These are phyloP conservation scores for Linnemannia zychae DNA, from an alignment of 192 early-diverging fungal genomes.

Conservation along the genomic window DNA sequence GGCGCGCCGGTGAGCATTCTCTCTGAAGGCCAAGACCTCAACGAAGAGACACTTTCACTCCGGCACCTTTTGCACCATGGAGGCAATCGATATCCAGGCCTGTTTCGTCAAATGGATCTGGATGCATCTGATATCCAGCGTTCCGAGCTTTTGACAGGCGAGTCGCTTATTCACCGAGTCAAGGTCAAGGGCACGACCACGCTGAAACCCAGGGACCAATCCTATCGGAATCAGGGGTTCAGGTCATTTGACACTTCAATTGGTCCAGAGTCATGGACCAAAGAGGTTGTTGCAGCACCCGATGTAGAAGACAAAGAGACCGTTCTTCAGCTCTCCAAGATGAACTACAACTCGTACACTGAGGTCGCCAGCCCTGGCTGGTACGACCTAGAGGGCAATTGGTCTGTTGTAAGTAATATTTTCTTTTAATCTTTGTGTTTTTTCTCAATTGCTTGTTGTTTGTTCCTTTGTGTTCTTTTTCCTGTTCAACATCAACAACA, in stretches of 20 bases:
- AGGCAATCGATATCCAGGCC: constrained; percentile 31
- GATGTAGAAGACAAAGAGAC: constrained; percentile 81
- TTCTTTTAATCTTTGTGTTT: background rate
- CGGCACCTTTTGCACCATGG: constrained; percentile 59
- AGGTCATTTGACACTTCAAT: constrained; percentile 27
- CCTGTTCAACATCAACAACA: background rate
- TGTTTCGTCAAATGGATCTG: constrained; percentile 51
- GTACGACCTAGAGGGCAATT: constrained; percentile 77
- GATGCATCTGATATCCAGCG: background rate
- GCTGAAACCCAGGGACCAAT: constrained; percentile 30
- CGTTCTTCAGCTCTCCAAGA: constrained; percentile 78
- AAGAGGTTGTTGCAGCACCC: constrained; percentile 61
- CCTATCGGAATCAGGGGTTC: constrained; percentile 44
- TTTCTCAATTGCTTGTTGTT: background rate
- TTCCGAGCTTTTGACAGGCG: constrained; percentile 25
- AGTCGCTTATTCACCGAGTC: constrained; percentile 33
- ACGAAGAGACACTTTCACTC: constrained; percentile 33
- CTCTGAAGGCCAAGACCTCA: constrained; percentile 6
- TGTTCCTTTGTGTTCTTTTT: background rate
- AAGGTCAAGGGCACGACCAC: constrained; percentile 20
- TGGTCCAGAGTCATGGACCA: constrained; percentile 41
- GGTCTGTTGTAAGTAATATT: constrained; percentile 63
- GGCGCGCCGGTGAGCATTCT: constrained; percentile 4
- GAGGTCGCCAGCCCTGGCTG: constrained; percentile 72
- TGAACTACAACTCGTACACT: constrained; percentile 90